Evolutionary conservation across 2,329 filamentous ascomycete genomes (phyloP).

Genomic region (Hypoxylon sp.): DNA sequence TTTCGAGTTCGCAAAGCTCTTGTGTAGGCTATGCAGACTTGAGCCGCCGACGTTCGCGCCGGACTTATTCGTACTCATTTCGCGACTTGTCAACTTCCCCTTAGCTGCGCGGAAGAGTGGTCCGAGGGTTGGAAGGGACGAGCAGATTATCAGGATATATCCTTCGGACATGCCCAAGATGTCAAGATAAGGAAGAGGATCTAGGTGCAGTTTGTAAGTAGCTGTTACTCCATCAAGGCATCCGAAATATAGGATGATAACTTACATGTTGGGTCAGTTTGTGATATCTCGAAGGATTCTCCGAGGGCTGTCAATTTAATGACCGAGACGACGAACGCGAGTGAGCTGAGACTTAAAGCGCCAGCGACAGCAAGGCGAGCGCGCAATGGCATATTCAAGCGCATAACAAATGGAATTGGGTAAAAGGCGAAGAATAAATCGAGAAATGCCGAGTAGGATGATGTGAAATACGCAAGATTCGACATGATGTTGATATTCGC

Average conservation of each 20-base stretch:
- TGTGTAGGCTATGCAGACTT: conserved; percentile 33
- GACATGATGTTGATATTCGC: conserved; percentile 41
- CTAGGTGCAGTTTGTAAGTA: conserved; percentile 31
- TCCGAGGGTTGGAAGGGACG: conserved; percentile 41
- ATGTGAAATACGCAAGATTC: conserved; percentile 48
- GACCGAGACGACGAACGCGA: conserved; percentile 48
- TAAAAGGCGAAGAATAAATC: conserved; percentile 51
- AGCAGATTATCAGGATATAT: conserved; percentile 42
- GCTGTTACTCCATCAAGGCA: neutral
- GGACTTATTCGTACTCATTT: conserved; percentile 25
- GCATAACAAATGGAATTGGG: conserved; percentile 50
- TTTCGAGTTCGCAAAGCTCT: conserved; percentile 25
- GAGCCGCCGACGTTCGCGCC: conserved; percentile 17
- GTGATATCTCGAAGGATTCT: conserved; percentile 41
- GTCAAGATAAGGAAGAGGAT: conserved; percentile 44
- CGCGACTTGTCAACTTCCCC: conserved; percentile 33
- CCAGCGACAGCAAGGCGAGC: conserved; percentile 43
- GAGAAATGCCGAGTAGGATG: conserved; percentile 49
- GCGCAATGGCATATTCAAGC: conserved; percentile 49
- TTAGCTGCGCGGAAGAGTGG: conserved; percentile 37
- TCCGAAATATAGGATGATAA: neutral
- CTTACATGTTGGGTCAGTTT: conserved; percentile 48
- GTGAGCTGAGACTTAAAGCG: conserved; percentile 45
- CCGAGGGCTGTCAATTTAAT: conserved; percentile 48
- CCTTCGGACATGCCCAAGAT: conserved; percentile 47